A percentile compares a stretch with the other conserved stretches of the same genome.
Conservation (phyloP, 2,329 filamentous ascomycete genomes). For the Phialocephala sp. region DNA sequence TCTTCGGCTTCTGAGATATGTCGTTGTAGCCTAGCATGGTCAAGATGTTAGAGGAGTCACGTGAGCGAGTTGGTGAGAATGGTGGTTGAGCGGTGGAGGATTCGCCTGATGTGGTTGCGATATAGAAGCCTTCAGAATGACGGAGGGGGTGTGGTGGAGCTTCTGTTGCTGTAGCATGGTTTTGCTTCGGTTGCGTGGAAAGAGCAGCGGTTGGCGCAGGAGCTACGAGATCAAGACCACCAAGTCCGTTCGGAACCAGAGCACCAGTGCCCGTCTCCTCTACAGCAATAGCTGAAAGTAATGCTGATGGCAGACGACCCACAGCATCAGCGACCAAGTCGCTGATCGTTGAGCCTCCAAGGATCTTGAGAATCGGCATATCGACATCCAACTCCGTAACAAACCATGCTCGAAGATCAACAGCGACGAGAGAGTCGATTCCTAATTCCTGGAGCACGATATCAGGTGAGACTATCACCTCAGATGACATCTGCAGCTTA, state of each 20-base stretch:
- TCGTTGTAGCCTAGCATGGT: not conserved
- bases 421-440: conserved; percentile 8
- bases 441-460: conserved; percentile 32
- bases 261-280: not conserved
- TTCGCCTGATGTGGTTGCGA: too few relatives aligned
- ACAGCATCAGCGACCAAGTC: conserved; percentile 5
- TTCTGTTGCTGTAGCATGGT: too few relatives aligned
- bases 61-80: not conserved
- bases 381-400: not conserved
- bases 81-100: too few relatives aligned
- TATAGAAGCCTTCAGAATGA: too few relatives aligned
- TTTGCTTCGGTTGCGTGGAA: not conserved
- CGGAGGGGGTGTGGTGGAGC: too few relatives aligned
- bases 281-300: conserved; percentile 9
- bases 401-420: conserved; percentile 8
- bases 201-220: not conserved
- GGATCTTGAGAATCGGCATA: conserved; percentile 9
- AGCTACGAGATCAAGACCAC: conserved; percentile 11
- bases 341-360: conserved; percentile 3
- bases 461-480: conserved; percentile 20
- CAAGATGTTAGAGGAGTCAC: not conserved
- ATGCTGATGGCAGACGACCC: not conserved
- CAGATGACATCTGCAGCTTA: conserved; percentile 18
- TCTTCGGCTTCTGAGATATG: not conserved
- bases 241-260: conserved; percentile 19